Evolutionary conservation across 148 eudicot genomes (phyloP), one percentile per base, ranked within the genome.

Genomic region (Gaultheria prostrata): DNA sequence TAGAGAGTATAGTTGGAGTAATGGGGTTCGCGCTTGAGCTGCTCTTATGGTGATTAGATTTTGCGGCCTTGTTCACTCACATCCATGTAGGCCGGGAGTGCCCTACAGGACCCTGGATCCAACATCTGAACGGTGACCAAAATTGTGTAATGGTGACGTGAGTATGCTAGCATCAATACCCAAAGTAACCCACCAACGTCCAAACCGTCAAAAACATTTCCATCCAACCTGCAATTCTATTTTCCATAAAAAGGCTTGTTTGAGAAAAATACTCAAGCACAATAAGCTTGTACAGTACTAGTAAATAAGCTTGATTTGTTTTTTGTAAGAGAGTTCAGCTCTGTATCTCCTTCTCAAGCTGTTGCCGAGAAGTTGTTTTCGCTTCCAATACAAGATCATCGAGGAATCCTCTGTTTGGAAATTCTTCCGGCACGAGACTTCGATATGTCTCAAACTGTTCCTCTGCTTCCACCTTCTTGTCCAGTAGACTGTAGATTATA

Each of bases 321-420:
- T 88, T 85, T 84, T 80, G 75, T 76, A 78, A 11, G 91, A 80
- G 77, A 82, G 85, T 74, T 90, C 89, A 56, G 88, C 81, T 79
- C 89, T 90, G 63, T 67, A 94, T 84, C 63, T 90, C 91, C 90
- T 94, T 89, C 84, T 90, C 90, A 69, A 93, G 91, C 82, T 93
- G 88, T 59, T 90, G 89, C 81, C 86, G 82, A 4, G 94, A 85
- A 78, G 91, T 90, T 35, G 90, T 91, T 88, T 92, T 94, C 18
- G 99, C 99, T 69, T 94, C 92, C 86, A 93, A 81, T 67, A 97
- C 93, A 77, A 97, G 95, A 88, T 97, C 97, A 82, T 97, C 97
- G 35, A 97, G 91, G 88, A 92, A 97, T 33, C 93, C 93, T 90
- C 95, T 94, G 83, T 97, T 93, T 17, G 99, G 99, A 79, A 93